phyloP scores from a whole-genome alignment of 2,329 filamentous ascomycete genomes.

The Pseudocercospora crystallina region DNA sequence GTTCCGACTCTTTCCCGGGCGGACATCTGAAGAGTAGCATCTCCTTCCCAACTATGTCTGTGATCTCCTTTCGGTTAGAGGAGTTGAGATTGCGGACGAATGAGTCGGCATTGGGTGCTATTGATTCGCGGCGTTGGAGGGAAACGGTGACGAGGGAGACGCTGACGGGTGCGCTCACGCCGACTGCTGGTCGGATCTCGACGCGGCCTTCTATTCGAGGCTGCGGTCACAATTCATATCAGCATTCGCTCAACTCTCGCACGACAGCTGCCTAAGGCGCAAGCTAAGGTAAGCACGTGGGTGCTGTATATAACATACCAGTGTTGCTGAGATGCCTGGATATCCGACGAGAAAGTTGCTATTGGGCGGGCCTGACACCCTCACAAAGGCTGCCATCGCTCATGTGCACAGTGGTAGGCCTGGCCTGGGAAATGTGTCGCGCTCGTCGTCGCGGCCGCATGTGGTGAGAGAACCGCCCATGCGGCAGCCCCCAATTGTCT shows the following conservation, averaged over 20 bases:
- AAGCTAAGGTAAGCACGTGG: constrained; percentile 1
- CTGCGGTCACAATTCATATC: constrained; percentile 46
- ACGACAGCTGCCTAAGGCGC: neutral
- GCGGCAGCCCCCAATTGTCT: constrained; percentile 9
- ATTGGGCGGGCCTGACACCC: constrained; percentile 95
- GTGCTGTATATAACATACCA: constrained; percentile 63
- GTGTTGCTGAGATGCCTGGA: constrained; percentile 92
- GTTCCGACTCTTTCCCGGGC: constrained; percentile 80
- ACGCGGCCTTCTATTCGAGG: constrained; percentile 97
- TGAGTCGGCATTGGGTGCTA: constrained; percentile 93
- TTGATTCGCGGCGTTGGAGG: constrained; percentile 89
- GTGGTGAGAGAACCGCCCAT: constrained; percentile 12
- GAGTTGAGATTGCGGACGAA: constrained; percentile 89
- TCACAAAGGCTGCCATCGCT: constrained; percentile 71
- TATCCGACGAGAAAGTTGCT: constrained; percentile 96
- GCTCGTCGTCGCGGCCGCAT: constrained; percentile 20
- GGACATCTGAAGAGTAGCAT: constrained; percentile 86
- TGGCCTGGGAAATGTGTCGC: constrained; percentile 11
- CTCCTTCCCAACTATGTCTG: constrained; percentile 93
- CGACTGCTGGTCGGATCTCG: constrained; percentile 84
- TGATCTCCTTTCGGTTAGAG: constrained; percentile 77
- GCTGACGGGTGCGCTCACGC: constrained; percentile 83
- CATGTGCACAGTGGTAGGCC: constrained; percentile 3
- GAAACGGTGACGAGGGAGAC: constrained; percentile 93
- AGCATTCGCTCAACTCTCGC: constrained; percentile 6